phyloP scores from a whole-genome alignment of 192 early-diverging fungal species.

The Backusella mclennaniae region DNA sequence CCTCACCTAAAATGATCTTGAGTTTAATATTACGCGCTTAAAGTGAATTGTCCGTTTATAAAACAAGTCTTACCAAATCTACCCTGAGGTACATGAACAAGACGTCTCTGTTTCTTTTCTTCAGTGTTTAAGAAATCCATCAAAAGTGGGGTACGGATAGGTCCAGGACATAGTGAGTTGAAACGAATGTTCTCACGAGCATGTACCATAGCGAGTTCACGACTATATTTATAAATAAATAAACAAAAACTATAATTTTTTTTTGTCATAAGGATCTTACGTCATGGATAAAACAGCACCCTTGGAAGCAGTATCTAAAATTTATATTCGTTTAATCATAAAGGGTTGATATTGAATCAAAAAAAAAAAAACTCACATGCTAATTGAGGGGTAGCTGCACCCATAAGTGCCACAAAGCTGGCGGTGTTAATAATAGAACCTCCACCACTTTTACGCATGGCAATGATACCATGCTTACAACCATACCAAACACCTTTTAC shows the following conservation, averaged over 20 bases:
- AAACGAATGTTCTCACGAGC: conserved; percentile 85
- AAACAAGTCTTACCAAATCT: conserved; percentile 58
- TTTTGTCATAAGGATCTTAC: conserved; percentile 35
- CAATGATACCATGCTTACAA: conserved; percentile 78
- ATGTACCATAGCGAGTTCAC: conserved; percentile 80
- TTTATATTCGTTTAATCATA: background rate
- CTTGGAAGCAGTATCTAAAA: conserved; percentile 79
- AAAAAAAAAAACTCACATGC: conserved; percentile 56
- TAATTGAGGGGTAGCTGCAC: conserved; percentile 81
- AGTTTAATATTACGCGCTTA: background rate
- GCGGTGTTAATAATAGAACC: conserved; percentile 86
- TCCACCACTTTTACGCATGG: conserved; percentile 69
- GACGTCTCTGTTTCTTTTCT: conserved; percentile 78
- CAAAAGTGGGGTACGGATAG: conserved; percentile 72
- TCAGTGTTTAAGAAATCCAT: conserved; percentile 84
- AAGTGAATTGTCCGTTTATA: background rate
- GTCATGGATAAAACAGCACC: conserved; percentile 86
- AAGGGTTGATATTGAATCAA: background rate
- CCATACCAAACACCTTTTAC: conserved; percentile 91
- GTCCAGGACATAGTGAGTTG: conserved; percentile 82
- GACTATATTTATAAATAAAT: conserved; percentile 28
- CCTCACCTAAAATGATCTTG: conserved; percentile 52
- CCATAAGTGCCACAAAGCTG: conserved; percentile 74
- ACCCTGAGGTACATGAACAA: conserved; percentile 81
- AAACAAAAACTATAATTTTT: background rate